A percentile compares a stretch with the other conserved stretches of the same genome.
phyloP scores from a whole-genome alignment of 148 eudicot species.

The Amaranthus hypochondriacus region DNA sequence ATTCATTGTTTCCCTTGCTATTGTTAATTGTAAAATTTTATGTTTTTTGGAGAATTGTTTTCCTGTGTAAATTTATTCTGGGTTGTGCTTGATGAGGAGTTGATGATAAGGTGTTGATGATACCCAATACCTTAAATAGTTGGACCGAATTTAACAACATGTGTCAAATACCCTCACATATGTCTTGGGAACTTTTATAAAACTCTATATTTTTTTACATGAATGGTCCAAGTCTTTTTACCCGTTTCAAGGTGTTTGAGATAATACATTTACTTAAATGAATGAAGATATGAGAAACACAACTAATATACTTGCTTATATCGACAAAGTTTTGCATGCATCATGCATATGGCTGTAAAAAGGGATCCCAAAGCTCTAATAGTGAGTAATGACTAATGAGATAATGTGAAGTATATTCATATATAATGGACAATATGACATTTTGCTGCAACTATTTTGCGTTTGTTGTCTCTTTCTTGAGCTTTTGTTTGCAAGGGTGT shows the following conservation, averaged over 20 bases:
- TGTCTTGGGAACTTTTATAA: background rate
- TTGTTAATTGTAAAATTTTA: background rate
- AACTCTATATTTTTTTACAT: background rate
- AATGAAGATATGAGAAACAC: background rate
- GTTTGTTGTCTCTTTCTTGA: background rate
- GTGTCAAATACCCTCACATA: background rate
- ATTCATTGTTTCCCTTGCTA: background rate
- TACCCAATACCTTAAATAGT: background rate
- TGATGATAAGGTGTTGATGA: background rate
- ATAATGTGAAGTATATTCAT: background rate
- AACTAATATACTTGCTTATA: background rate
- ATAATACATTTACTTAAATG: background rate
- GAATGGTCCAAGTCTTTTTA: background rate
- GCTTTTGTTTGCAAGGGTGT: background rate
- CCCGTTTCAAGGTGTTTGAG: background rate
- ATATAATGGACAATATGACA: background rate
- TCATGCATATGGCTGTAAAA: background rate
- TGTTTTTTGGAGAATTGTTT: background rate
- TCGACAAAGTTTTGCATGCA: background rate
- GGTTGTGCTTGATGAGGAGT: background rate
- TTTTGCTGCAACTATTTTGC: background rate
- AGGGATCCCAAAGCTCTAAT: too few species aligned
- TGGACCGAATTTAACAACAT: background rate
- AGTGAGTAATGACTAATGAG: background rate
- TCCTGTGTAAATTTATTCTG: background rate